Evolutionary conservation across 116 monocot genomes (phyloP), one percentile per base, ranked within the genome.

Genomic region (Dioscorea cayenensis): DNA sequence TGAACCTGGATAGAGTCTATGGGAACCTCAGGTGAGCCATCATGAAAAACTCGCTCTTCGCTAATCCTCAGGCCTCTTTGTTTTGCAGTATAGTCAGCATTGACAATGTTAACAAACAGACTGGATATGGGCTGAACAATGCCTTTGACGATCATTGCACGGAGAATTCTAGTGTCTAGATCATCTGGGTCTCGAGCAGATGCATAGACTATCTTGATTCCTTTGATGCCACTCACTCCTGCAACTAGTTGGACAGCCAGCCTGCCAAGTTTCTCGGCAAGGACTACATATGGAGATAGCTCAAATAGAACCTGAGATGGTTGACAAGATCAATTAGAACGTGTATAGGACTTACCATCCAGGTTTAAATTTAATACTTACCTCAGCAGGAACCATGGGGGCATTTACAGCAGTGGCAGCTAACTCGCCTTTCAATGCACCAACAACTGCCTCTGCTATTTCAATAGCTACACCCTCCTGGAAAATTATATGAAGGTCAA

Each of bases 401-500:
- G 86, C 86, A 66, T 87, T 87, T 22, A 87, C 86, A 27, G 83
- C 83, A 65, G 86, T 83, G n/a, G 83, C 77, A 28, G 86, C 73
- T 22, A 87, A 83, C 9, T 87, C 86, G 11, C 86, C 86, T 52
- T 77, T 77, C 72, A 87, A 69, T 21, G 86, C 86, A 13, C 86
- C 86, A 28, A 80, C 77, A 25, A 87, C 83, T 35, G 83, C 83
- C 52, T 85, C 82, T 36, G 85, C 85, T 61, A 85, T 85, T 51
- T 85, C 85, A 48, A 85, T 79, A 28, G 86, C 86, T 36, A 86
- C 86, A 20, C 86, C 86, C 77, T 86, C 86, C 85, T 86, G 76
- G 18, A 72, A 36, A 65, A 64, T 16, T 14, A 18, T n/a, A 55
- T 55, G 55, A 55, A 55, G 55, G 2, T 55, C 60, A 11, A 36